Percentiles rank a stretch among this genome's conserved stretches.
Conservation (phyloP, 768 basidiomycete genomes). For the Leccinum longicurvipes region DNA sequence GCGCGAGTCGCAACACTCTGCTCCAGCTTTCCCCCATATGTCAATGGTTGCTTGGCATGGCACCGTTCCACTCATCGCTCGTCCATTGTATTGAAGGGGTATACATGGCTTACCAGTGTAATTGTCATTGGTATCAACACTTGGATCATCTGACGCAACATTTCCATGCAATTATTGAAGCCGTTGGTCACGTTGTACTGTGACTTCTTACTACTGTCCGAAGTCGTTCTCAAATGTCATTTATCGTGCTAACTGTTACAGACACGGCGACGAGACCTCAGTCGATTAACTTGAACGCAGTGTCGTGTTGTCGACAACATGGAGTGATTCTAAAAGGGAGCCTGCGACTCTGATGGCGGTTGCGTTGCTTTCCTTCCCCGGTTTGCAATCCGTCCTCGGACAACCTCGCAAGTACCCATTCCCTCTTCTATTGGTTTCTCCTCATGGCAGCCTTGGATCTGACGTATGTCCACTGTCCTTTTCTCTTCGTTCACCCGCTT, state of each 20-base stretch:
- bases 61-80: background rate
- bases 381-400: background rate
- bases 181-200: background rate
- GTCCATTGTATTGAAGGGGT: background rate
- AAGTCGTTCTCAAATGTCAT: background rate
- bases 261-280: background rate
- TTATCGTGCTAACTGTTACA: background rate
- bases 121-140: background rate
- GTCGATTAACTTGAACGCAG: background rate
- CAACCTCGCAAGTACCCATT: slow-evolving; percentile 1
- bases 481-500: background rate
- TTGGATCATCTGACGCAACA: background rate
- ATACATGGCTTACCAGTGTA: background rate
- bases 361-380: background rate
- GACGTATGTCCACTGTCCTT: slow-evolving; percentile 28
- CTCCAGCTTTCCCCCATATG: background rate
- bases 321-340: background rate
- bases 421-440: background rate
- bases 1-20: background rate
- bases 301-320: background rate
- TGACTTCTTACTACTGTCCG: background rate
- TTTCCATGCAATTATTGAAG: background rate
- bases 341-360: background rate
- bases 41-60: background rate
- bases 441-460: slow-evolving; percentile 26